Evolutionary conservation across 805 yeast species (phyloP).

Genomic region (Candida pseudofarinosa): DNA sequence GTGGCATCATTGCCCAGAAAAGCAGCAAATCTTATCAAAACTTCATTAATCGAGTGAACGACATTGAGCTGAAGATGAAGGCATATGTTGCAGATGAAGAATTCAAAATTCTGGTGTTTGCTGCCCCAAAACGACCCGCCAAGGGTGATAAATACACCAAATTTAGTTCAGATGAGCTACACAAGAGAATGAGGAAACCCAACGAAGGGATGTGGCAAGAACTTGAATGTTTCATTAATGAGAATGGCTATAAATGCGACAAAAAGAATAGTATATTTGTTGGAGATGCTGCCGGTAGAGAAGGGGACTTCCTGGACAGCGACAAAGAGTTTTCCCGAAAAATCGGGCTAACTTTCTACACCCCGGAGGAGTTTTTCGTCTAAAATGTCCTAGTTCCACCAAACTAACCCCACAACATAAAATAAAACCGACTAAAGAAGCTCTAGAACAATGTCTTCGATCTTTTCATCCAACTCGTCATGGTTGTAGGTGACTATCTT

Average conservation of each 20-base stretch:
- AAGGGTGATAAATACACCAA: conserved; percentile 13
- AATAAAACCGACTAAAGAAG: too few relatives aligned
- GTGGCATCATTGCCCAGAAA: conserved; percentile 48
- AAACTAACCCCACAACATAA: too few relatives aligned
- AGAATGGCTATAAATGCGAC: conserved; percentile 29
- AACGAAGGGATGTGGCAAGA: conserved; percentile 70
- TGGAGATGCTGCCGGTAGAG: conserved; percentile 97
- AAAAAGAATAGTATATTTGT: conserved; percentile 54
- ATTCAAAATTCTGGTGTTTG: conserved; percentile 45
- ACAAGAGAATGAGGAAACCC: conserved; percentile 64
- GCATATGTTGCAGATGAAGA: conserved; percentile 17
- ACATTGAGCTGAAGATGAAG: conserved; percentile 28
- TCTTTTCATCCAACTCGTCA: conserved; percentile 19
- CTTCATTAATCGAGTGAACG: conserved; percentile 40
- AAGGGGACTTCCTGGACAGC: conserved; percentile 71
- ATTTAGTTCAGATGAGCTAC: conserved; percentile 27
- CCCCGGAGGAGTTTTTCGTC: conserved; percentile 68
- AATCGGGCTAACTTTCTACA: conserved; percentile 48
- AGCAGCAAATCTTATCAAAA: conserved; percentile 31
- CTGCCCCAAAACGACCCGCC: conserved; percentile 56
- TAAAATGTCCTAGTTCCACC: neutral
- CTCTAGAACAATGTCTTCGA: conserved; percentile 18
- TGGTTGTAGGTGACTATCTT: conserved; percentile 12
- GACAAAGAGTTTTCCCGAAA: conserved; percentile 68
- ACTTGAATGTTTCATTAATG: conserved; percentile 37